Conservation (phyloP, 768 basidiomycete species). For the Naganishia vishniacii region DNA sequence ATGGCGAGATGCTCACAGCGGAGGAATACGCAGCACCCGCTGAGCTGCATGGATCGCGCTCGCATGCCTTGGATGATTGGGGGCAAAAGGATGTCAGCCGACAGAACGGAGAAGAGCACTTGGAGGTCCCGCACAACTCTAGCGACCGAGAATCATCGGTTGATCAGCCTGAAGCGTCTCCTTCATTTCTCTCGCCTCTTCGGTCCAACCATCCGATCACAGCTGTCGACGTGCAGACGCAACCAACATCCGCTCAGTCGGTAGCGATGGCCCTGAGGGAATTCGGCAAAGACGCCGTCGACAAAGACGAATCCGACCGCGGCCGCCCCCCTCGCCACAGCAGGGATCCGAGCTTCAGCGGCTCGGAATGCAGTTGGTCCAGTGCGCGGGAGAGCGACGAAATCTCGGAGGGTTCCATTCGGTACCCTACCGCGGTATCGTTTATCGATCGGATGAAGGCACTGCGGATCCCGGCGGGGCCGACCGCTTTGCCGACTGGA, state of each 20-base stretch:
- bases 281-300: conserved; percentile 1
- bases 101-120: too few species aligned
- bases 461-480: neutral
- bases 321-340: neutral
- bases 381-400: conserved; percentile 9
- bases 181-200: neutral
- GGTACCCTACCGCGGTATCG: conserved; percentile 8
- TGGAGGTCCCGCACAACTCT: too few species aligned
- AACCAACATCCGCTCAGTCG: neutral
- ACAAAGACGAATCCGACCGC: neutral
- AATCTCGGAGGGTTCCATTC: conserved; percentile 5
- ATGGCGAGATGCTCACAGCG: too few species aligned
- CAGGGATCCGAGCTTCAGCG: neutral
- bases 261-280: neutral
- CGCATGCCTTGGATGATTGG: too few species aligned
- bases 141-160: too few species aligned
- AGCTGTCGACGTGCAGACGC: neutral
- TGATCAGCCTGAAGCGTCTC: neutral
- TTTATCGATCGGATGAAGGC: conserved; percentile 14
- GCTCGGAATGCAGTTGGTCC: conserved; percentile 2
- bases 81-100: too few species aligned
- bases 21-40: too few species aligned
- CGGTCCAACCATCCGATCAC: neutral
- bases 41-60: too few species aligned
- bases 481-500: too few species aligned